These are phyloP conservation scores for Saccharomycopsis hybrid DNA, from an alignment of 1,139 yeast species.

Conservation along the genomic window DNA sequence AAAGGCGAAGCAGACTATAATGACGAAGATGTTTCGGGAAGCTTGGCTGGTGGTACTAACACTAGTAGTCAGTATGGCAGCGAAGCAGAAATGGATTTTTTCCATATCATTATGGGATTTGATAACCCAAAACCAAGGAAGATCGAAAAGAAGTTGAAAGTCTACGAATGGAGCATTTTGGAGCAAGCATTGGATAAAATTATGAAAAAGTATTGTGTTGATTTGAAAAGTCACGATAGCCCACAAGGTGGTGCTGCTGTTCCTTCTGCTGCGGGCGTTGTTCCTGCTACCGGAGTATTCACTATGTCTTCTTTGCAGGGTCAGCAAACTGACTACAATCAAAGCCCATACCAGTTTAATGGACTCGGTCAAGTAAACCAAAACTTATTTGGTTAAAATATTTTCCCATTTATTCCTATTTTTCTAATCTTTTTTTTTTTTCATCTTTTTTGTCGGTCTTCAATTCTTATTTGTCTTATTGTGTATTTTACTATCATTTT, in stretches of 20 bases:
- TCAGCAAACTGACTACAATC: too few species aligned
- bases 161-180: conserved; percentile 51
- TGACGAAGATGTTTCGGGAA: conserved; percentile 14
- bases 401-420: not conserved
- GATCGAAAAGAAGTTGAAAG: conserved; percentile 63
- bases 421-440: not conserved
- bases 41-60: not conserved
- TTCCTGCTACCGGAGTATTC: too few species aligned
- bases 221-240: conserved; percentile 5
- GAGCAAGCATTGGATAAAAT: conserved; percentile 50
- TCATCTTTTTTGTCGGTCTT: not conserved
- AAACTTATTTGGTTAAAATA: too few species aligned
- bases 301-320: too few species aligned
- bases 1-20: conserved; percentile 38
- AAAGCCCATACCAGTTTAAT: not conserved
- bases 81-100: conserved; percentile 32
- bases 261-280: too few species aligned
- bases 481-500: not conserved
- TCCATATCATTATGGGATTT: conserved; percentile 53
- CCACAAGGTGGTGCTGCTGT: not conserved
- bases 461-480: not conserved
- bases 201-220: conserved; percentile 45
- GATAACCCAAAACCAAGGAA: conserved; percentile 59
- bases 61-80: not conserved
- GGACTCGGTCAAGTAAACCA: too few species aligned